Evolutionary conservation across 805 yeast genomes (phyloP).

Genomic region (Saccharomycopsis capsularis): DNA sequence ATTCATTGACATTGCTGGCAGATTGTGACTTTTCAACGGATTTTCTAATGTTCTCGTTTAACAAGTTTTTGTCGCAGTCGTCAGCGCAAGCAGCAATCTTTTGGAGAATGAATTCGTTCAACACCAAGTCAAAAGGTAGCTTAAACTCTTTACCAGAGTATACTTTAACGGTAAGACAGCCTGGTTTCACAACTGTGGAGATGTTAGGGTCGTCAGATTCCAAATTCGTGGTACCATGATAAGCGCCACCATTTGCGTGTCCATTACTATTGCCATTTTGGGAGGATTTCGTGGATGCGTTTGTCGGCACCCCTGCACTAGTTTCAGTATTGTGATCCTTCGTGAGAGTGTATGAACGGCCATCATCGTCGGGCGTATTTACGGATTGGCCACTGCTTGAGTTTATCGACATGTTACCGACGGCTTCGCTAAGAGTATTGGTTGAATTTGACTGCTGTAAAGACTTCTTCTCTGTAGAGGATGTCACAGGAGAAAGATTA

Average conservation of each 20-base stretch:
- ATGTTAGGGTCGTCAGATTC: not conserved
- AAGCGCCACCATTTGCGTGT: not conserved
- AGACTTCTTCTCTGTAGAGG: not conserved
- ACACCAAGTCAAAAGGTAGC: conserved; percentile 64
- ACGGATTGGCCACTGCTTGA: not conserved
- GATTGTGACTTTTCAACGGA: conserved; percentile 6
- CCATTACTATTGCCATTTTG: not conserved
- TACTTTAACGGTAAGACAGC: conserved; percentile 58
- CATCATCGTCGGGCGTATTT: no score
- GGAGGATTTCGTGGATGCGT: no score
- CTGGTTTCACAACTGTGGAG: conserved; percentile 17
- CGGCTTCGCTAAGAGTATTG: conserved; percentile 9
- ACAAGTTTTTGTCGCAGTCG: conserved; percentile 29
- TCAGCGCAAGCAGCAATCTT: conserved; percentile 55
- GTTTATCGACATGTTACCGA: conserved; percentile 12
- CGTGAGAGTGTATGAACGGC: not conserved
- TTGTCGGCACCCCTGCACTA: no score
- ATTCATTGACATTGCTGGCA: not conserved
- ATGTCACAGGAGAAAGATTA: conserved; percentile 12
- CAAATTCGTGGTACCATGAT: not conserved
- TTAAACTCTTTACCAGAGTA: conserved; percentile 61
- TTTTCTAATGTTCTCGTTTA: conserved; percentile 30
- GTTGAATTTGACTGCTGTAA: not conserved
- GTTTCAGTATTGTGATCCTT: no score
- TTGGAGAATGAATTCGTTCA: conserved; percentile 55